These are phyloP conservation scores for Claviceps paspali DNA, from an alignment of 2,329 filamentous ascomycete genomes.

Conservation along the genomic window DNA sequence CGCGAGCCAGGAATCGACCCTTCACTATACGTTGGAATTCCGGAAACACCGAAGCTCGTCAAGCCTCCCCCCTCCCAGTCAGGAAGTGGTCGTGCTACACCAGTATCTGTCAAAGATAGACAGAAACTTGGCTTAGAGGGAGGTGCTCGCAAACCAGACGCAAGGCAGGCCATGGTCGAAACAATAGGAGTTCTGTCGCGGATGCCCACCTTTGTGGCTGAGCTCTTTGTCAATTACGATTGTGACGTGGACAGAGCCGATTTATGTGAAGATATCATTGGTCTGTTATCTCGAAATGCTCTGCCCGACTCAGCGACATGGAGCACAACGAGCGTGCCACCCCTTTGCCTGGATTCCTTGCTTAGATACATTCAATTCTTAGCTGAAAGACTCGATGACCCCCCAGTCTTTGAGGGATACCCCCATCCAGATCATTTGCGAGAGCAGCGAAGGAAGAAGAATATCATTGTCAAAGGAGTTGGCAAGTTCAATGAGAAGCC, in stretches of 20 bases:
- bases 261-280: constrained; percentile 89
- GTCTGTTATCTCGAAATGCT: constrained; percentile 80
- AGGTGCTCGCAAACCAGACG: constrained; percentile 81
- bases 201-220: constrained; percentile 88
- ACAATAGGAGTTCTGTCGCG: constrained; percentile 81
- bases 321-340: constrained; percentile 97
- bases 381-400: constrained; percentile 66
- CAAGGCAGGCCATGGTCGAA: constrained; percentile 95
- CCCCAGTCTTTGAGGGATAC: constrained; percentile 46
- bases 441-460: constrained; percentile 65
- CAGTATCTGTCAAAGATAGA: constrained; percentile 80
- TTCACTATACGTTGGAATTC: constrained; percentile 80
- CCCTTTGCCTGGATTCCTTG: constrained; percentile 81
- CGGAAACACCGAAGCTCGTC: constrained; percentile 74
- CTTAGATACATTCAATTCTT: constrained; percentile 86
- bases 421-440: constrained; percentile 50
- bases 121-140: constrained; percentile 88
- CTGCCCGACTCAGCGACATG: constrained; percentile 95
- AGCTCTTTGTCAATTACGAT: constrained; percentile 96
- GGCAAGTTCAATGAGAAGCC: constrained; percentile 92
- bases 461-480: constrained; percentile 73
- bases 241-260: constrained; percentile 86
- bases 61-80: constrained; percentile 61
- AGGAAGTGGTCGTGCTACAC: constrained; percentile 71
- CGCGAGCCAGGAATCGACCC: constrained; percentile 82